Conservation (phyloP, 2,329 filamentous ascomycete genomes). For the Arthrocladium fulminans region DNA sequence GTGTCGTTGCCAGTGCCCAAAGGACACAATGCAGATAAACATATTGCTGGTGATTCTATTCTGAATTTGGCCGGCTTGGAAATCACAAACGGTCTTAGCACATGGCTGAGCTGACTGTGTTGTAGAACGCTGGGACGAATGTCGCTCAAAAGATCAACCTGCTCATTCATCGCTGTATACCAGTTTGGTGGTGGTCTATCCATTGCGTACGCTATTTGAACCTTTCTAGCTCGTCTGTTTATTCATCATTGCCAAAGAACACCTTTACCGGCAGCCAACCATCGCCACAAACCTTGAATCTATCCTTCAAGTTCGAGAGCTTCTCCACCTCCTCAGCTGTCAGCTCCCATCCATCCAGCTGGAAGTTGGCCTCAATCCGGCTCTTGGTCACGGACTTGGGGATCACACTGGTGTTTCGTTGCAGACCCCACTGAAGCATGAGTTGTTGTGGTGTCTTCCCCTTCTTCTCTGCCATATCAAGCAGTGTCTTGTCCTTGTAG, state of each 20-base stretch:
- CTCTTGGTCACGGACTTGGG: conserved; percentile 70
- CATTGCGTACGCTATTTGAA: no score
- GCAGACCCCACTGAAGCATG: conserved; percentile 69
- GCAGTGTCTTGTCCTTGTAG: conserved; percentile 40
- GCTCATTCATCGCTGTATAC: no score
- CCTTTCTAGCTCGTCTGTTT: no score
- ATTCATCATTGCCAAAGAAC: conserved; percentile 49
- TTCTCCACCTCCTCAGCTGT: conserved; percentile 61
- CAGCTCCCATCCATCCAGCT: conserved; percentile 65
- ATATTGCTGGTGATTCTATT: no score
- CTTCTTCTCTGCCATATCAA: conserved; percentile 21
- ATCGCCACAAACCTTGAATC: conserved; percentile 77
- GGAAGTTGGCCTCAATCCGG: conserved; percentile 68
- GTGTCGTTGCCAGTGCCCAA: no score
- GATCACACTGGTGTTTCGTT: conserved; percentile 74
- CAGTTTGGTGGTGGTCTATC: no score
- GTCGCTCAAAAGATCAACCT: no score
- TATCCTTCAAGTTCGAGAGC: conserved; percentile 59
- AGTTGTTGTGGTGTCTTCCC: conserved; percentile 53
- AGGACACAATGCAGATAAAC: no score
- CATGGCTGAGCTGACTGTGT: no score
- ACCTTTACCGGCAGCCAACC: conserved; percentile 57
- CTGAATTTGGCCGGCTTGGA: no score
- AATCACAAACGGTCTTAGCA: no score
- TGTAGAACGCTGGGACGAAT: no score